Conservation (phyloP, 768 basidiomycete genomes). For the Mycena galericulata region DNA sequence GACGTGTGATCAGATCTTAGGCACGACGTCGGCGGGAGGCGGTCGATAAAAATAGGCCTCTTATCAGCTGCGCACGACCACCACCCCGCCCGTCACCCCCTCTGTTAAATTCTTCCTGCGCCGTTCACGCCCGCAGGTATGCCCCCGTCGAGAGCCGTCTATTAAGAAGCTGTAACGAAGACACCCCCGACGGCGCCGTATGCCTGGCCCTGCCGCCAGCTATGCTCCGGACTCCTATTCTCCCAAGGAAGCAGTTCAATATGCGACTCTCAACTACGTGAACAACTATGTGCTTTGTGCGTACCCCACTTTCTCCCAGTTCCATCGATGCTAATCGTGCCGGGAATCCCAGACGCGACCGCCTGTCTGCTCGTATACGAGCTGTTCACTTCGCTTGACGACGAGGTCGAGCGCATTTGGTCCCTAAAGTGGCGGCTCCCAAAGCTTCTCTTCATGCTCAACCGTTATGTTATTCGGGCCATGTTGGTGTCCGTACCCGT, state of each 20-base stretch:
- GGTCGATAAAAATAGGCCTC: conserved; percentile 1
- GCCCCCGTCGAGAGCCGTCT: neutral
- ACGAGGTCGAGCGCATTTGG: conserved; percentile 29
- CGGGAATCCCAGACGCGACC: conserved; percentile 13
- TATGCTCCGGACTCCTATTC: conserved; percentile 21
- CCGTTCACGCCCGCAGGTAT: conserved; percentile 15
- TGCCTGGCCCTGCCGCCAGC: conserved; percentile 22
- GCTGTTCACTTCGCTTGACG: conserved; percentile 31
- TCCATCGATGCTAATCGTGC: neutral
- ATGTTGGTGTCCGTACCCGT: conserved; percentile 21
- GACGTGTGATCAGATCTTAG: conserved; percentile 14
- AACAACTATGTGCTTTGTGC: conserved; percentile 25
- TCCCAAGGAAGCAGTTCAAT: neutral
- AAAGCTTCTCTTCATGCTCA: conserved; percentile 34
- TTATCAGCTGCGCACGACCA: conserved; percentile 11
- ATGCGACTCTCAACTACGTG: conserved; percentile 7
- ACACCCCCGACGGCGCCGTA: neutral
- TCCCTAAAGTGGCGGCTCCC: conserved; percentile 31
- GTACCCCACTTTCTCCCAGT: neutral
- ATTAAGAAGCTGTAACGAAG: neutral
- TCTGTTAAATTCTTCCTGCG: neutral
- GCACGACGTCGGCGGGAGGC: neutral
- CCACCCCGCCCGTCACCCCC: neutral
- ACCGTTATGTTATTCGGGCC: conserved; percentile 31
- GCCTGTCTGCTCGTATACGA: conserved; percentile 32